Evolutionary conservation across 2,329 filamentous ascomycete species (phyloP), one percentile per base, ranked within the genome.

Genomic region (Sphaceloma murrayae): DNA sequence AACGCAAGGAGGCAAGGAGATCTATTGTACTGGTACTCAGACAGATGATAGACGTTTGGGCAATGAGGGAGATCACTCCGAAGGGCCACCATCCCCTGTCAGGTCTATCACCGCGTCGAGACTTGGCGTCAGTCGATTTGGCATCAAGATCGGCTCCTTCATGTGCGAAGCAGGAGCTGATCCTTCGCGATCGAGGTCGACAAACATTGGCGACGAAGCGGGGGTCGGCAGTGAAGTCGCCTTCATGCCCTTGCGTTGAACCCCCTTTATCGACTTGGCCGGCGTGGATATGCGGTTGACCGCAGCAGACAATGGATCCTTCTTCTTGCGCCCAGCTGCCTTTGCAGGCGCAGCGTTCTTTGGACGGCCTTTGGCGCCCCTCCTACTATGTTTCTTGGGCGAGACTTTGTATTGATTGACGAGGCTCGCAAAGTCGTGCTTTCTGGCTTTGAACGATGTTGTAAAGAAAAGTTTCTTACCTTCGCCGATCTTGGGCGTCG

Each of bases 91-190:
- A 18, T 45, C 39, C 24, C n/a, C 29, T n/a, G 48, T 46, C 16
- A 49, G 42, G 19, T 46, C 48, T 5, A 47, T 30, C 11, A 43
- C 36, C 6, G 8, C 36, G 4, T 11, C 26, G 5, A 3, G 6
- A 9, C 13, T 6, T 21, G 22, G 36, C 2, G 14, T 29, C 3
- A 14, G 6, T 8, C 10, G 34, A 9, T 34, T 34, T 17, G 2
- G 11, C 4, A 22, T 5, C n/a, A 10, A 19, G 18, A 9, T 14
- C 11, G 27, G 42, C 36, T 53, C 48, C 48, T 52, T 56, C 51
- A 51, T 51, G 7, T 39, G 29, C 11, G 51, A 52, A 53, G 54
- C 46, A 54, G 49, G 48, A 52, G 43, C 29, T 47, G 36, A 16
- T 6, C 16, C 24, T 19, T 30, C 22, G 19, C 36, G 27, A 9